Conservation (phyloP, 2,329 filamentous ascomycete genomes). For the Pleoardoris graminearum region DNA sequence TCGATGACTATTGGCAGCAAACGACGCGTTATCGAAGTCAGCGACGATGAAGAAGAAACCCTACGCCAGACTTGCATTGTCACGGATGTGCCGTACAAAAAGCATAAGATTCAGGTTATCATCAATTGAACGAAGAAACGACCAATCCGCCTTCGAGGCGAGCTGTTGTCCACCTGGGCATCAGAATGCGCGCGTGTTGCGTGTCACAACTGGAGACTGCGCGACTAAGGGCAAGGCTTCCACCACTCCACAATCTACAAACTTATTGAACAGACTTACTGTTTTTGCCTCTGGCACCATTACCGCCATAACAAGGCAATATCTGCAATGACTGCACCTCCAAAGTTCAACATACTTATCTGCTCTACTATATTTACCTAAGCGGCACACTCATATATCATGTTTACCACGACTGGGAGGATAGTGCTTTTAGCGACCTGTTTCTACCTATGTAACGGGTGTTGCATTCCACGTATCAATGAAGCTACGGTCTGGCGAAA, state of each 20-base stretch:
- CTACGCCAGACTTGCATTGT: slow-evolving; percentile 13
- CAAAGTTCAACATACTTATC: too few relatives aligned
- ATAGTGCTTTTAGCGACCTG: not conserved
- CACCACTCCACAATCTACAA: too few relatives aligned
- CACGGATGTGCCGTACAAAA: slow-evolving; percentile 11
- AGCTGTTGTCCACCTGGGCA: not conserved
- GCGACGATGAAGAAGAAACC: slow-evolving; percentile 20
- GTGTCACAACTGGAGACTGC: too few relatives aligned
- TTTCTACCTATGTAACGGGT: not conserved
- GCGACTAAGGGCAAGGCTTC: too few relatives aligned
- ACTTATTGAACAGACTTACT: too few relatives aligned
- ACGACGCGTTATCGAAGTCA: slow-evolving; percentile 16
- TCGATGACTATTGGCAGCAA: slow-evolving; percentile 5
- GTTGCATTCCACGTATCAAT: not conserved
- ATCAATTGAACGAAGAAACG: slow-evolving; percentile 16
- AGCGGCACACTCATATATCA: not conserved
- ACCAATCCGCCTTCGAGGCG: not conserved
- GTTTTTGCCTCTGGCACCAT: too few relatives aligned
- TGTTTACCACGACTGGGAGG: not conserved
- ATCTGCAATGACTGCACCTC: too few relatives aligned
- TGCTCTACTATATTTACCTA: not conserved
- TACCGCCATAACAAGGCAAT: too few relatives aligned
- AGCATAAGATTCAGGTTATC: slow-evolving; percentile 24
- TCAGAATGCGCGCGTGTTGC: not conserved
- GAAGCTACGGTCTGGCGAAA: not conserved